Evolutionary conservation across 495 filamentous ascomycete species (phyloP), one percentile per base, ranked within the genome.

Genomic region (Penicillium turbatum): DNA sequence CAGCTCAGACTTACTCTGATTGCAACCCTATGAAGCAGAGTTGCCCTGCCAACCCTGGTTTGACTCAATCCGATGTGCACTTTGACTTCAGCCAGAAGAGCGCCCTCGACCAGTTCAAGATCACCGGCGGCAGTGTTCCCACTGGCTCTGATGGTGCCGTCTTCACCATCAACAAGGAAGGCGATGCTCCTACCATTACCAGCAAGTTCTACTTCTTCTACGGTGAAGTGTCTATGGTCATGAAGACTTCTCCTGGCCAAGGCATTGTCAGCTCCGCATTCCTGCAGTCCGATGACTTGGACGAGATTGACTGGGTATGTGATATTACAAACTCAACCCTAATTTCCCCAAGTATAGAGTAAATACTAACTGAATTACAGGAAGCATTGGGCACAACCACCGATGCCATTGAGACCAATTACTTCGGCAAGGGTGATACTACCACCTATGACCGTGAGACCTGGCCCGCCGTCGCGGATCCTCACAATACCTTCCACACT

Each of bases 281-380:
- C 6, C 71, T 97, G 43, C 83, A 92, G 64, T 96, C 92, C 4
- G 91, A 95, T 70, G 82, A 83, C 57, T 79, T 96, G n/a, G 93
- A 98, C 69, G 93, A 98, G 74, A 87, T 98, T 63, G 93, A 97
- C 72, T 92, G 90, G 82, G 83, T 90, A 72, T 82, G 86, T 48
- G 8, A 35, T 32, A 9, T 13, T 12, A 15, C 12, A n/a, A 31
- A 42, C 21, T 29, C 26, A 29, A 49, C 17, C 11, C n/a, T 9
- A 24, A 2, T 26, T 26, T 15, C n/a, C 42, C 27, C 11, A 24
- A 32, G 1, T 13, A 41, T 48, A 7, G 19, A 44, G 30, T 13
- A 30, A 37, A 38, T 32, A 34, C 48, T 39, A 53, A 50, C 36
- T 21, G 13, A 29, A 27, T 15, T 38, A 67, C 57, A 72, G 72